Percentiles rank a stretch among this genome's conserved stretches.
phyloP scores from a whole-genome alignment of 2,329 filamentous ascomycete species.

The Eutypella sp. region DNA sequence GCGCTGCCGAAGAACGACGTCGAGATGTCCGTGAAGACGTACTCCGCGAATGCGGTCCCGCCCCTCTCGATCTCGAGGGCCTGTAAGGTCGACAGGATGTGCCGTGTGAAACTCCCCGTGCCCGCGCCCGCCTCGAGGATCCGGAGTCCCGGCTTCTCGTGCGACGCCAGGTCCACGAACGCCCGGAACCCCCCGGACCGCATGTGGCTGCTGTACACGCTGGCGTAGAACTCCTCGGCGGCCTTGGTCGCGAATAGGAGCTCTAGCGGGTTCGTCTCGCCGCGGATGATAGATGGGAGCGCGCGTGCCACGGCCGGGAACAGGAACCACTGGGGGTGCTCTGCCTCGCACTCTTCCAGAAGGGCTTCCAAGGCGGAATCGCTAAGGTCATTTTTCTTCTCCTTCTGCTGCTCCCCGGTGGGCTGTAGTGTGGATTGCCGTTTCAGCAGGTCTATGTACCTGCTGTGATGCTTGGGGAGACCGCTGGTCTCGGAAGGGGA shows the following conservation, averaged over 20 bases:
- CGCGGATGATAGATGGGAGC: not conserved
- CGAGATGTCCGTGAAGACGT: too few relatives aligned
- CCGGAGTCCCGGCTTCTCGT: not conserved
- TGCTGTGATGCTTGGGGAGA: not conserved
- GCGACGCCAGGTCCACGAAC: not conserved
- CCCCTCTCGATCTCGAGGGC: not conserved
- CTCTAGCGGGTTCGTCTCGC: not conserved
- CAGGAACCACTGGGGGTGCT: not conserved
- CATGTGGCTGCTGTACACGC: not conserved
- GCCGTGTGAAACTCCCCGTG: not conserved
- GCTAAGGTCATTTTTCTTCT: not conserved
- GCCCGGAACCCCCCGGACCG: not conserved
- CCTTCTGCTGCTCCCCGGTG: not conserved
- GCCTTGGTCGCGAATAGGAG: not conserved
- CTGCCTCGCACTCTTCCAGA: not conserved
- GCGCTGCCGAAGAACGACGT: too few relatives aligned
- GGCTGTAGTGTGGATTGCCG: not conserved
- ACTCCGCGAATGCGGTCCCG: not conserved
- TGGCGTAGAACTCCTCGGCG: not conserved
- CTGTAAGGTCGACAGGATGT: not conserved
- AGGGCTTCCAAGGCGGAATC: not conserved
- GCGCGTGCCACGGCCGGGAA: not conserved
- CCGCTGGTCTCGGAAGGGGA: not conserved
- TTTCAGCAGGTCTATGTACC: not conserved
- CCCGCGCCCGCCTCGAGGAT: not conserved